Evolutionary conservation across 805 yeast species (phyloP), one percentile per base, ranked within the genome.

Genomic region (Starmerella vaccinii): DNA sequence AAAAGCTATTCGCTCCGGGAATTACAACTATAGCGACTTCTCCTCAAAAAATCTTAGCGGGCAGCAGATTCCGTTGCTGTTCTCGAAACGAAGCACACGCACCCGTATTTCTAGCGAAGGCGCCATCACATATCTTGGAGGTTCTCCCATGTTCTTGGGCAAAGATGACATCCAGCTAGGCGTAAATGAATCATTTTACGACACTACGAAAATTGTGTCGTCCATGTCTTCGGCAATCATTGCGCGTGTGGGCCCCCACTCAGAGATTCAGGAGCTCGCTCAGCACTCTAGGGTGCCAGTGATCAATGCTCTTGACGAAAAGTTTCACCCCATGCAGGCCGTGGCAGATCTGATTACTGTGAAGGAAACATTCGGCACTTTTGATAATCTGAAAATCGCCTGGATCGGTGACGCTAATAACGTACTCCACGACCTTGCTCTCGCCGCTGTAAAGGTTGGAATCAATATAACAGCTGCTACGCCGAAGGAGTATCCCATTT

Each of bases 391-490:
- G 57, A 89, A 87, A 60, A 69, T 90, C 45, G 80, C 96, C 1
- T 90, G 98, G 98, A 80, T 92, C 18, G 98, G 98, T 53, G 98
- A 90, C 66, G 82, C 97, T 27, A 92, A 92, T 67, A 92, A 92
- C 62, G 97, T 92, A 29, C 82, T 92, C 54, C 90, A 92, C 66
- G 98, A 92, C 69, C 75, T 92, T 68, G 79, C 94, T 12, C 78
- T 89, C 55, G 97, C 96, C 8, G 78, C 92, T 23, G 74, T 87
- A 57, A 87, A 82, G 69, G 72, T 77, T 5, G 97, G 97, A 12
- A 88, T 92, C 51, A 74, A 77, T 52, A 92, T 89, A 13, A 66
- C 90, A 0, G 74, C 89, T 35, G 88, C 95, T n/a, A 78, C 92
- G 10, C 97, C 97, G 23, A 57, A 65, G n/a, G 82, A 80, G 10